Conservation (phyloP, 176 grass and related monocot species). For the Cenchrus fungigraminus region DNA sequence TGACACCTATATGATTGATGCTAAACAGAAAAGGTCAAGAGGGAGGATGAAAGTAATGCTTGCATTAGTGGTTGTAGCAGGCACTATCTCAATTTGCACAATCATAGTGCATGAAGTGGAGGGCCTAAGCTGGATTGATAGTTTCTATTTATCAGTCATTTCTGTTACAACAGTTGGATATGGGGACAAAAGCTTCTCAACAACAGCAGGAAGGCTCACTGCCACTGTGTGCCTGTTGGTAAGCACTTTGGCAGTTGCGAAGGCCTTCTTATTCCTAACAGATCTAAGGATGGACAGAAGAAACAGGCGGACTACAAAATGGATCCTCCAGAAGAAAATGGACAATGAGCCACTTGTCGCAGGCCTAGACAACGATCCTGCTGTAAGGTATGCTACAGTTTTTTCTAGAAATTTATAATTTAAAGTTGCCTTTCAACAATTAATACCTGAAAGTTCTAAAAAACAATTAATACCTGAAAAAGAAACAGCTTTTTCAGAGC, state of each 20-base stretch:
- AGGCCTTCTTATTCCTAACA: slow-evolving; percentile 72
- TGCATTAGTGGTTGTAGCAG: slow-evolving; percentile 52
- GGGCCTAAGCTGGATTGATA: slow-evolving; percentile 64
- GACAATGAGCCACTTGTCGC: slow-evolving; percentile 57
- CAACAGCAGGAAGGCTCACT: slow-evolving; percentile 66
- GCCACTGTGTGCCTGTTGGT: slow-evolving; percentile 69
- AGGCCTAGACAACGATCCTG: slow-evolving; percentile 53
- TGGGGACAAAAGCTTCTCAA: slow-evolving; percentile 70
- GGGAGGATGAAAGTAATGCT: slow-evolving; percentile 65
- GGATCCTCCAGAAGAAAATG: slow-evolving; percentile 76
- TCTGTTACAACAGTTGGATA: slow-evolving; percentile 92
- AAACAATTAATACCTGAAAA: background rate
- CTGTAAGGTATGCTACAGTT: slow-evolving; percentile 57
- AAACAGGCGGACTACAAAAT: slow-evolving; percentile 61
- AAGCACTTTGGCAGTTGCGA: slow-evolving; percentile 68
- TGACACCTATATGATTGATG: slow-evolving; percentile 74
- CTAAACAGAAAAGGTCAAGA: slow-evolving; percentile 69
- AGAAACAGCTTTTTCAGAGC: background rate
- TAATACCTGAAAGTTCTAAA: slow-evolving; percentile 5
- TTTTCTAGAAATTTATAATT: background rate
- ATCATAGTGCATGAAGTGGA: slow-evolving; percentile 67
- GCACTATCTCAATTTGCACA: slow-evolving; percentile 65
- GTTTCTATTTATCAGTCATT: slow-evolving; percentile 76
- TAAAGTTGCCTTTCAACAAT: background rate
- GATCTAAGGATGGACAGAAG: slow-evolving; percentile 80